These are phyloP conservation scores for Apophysomyces sp. DNA, from an alignment of 371 early-diverging fungal genomes.

Conservation along the genomic window DNA sequence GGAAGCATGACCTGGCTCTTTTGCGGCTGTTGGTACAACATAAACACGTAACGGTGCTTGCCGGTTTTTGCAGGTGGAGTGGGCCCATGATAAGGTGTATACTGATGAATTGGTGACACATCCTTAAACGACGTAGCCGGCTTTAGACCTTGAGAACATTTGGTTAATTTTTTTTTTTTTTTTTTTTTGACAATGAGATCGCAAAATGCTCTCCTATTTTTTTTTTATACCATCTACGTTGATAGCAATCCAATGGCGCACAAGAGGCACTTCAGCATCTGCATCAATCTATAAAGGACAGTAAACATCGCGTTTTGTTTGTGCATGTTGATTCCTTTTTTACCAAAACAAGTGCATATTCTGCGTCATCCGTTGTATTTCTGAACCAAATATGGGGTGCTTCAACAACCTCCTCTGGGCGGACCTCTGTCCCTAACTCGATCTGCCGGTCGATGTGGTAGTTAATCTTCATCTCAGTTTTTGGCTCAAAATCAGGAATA, in stretches of 20 bases:
- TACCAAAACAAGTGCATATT: constrained; percentile 20
- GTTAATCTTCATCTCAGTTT: constrained; percentile 17
- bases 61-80: constrained; percentile 40
- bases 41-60: constrained; percentile 50
- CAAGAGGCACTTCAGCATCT: constrained; percentile 40
- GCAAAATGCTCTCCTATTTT: neutral
- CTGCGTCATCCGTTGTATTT: constrained; percentile 3
- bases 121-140: constrained; percentile 35
- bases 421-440: constrained; percentile 3
- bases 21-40: constrained; percentile 39
- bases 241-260: constrained; percentile 52
- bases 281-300: constrained; percentile 36
- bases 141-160: constrained; percentile 5
- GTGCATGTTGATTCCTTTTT: neutral
- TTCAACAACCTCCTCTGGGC: constrained; percentile 7
- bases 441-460: constrained; percentile 14
- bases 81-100: constrained; percentile 42
- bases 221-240: constrained; percentile 34
- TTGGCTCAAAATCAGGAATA: constrained; percentile 13
- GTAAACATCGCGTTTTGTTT: neutral
- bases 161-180: too few species aligned
- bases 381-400: constrained; percentile 21
- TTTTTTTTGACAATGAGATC: too few species aligned
- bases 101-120: constrained; percentile 8
- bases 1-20: constrained; percentile 11